These are phyloP conservation scores for Lasiodiplodia hormozganensis DNA, from an alignment of 2,329 filamentous ascomycete genomes.

Conservation along the genomic window DNA sequence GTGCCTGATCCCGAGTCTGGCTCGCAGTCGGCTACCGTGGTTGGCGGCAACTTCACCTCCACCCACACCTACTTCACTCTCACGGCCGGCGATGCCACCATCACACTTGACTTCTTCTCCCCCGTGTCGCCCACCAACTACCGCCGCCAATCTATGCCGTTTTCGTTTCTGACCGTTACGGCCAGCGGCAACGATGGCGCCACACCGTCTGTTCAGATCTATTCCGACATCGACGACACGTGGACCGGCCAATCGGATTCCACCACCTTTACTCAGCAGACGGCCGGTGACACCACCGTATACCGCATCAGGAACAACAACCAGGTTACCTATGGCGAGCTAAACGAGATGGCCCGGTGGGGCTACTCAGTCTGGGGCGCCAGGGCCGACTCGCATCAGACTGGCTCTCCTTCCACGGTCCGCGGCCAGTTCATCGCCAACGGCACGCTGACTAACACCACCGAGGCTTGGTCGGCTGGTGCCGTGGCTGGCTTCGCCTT, in stretches of 20 bases:
- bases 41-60: constrained; percentile 48
- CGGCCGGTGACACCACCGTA: constrained; percentile 37
- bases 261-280: constrained; percentile 37
- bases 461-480: constrained; percentile 38
- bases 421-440: constrained; percentile 41
- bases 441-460: constrained; percentile 40
- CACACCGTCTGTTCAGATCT: constrained; percentile 45
- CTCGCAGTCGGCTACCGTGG: constrained; percentile 44
- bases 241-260: constrained; percentile 49
- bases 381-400: constrained; percentile 40
- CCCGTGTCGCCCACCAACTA: constrained; percentile 53
- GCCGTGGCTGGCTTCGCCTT: constrained; percentile 49
- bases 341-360: constrained; percentile 52
- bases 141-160: constrained; percentile 53
- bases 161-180: constrained; percentile 52
- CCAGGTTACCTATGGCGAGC: constrained; percentile 43
- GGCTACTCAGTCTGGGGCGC: constrained; percentile 52
- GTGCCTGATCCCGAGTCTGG: constrained; percentile 38
- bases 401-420: constrained; percentile 40
- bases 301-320: constrained; percentile 44
- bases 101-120: constrained; percentile 54
- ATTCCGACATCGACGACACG: constrained; percentile 52
- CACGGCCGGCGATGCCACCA: constrained; percentile 43
- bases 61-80: constrained; percentile 52
- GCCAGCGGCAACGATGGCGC: constrained; percentile 34